These are phyloP conservation scores for Blumeria graminis DNA, from an alignment of 2,329 filamentous ascomycete species.

Conservation along the genomic window DNA sequence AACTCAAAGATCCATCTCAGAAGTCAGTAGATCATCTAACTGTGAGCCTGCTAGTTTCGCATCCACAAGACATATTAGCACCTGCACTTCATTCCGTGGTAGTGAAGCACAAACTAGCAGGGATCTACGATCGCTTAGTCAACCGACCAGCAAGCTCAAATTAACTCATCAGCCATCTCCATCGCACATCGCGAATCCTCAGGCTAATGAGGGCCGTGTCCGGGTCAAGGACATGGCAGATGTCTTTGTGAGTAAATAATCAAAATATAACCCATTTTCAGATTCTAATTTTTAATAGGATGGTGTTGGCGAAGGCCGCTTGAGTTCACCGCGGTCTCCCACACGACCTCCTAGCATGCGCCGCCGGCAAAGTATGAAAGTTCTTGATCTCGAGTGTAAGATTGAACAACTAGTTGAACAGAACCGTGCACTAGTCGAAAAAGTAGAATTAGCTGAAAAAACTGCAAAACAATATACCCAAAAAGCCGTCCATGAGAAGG, in stretches of 20 bases:
- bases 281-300: constrained; percentile 29
- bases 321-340: constrained; percentile 72
- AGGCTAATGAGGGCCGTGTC: constrained; percentile 70
- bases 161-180: constrained; percentile 21
- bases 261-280: not conserved
- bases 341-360: constrained; percentile 89
- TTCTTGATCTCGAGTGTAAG: constrained; percentile 68
- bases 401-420: constrained; percentile 70
- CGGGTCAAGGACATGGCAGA: constrained; percentile 73
- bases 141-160: constrained; percentile 21
- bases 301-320: constrained; percentile 73
- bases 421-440: constrained; percentile 56
- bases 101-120: constrained; percentile 44
- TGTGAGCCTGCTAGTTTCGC: not conserved
- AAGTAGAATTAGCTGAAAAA: constrained; percentile 44
- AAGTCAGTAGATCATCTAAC: constrained; percentile 5
- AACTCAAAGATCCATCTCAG: constrained; percentile 11
- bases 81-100: constrained; percentile 33
- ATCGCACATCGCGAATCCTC: constrained; percentile 32
- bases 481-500: constrained; percentile 52
- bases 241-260: constrained; percentile 54
- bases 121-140: constrained; percentile 47
- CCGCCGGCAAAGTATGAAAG: constrained; percentile 91
- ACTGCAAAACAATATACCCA: constrained; percentile 33
- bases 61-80: not conserved